Evolutionary conservation across 169 alveolate genomes (phyloP).

Genomic region (Babesia ovis): DNA sequence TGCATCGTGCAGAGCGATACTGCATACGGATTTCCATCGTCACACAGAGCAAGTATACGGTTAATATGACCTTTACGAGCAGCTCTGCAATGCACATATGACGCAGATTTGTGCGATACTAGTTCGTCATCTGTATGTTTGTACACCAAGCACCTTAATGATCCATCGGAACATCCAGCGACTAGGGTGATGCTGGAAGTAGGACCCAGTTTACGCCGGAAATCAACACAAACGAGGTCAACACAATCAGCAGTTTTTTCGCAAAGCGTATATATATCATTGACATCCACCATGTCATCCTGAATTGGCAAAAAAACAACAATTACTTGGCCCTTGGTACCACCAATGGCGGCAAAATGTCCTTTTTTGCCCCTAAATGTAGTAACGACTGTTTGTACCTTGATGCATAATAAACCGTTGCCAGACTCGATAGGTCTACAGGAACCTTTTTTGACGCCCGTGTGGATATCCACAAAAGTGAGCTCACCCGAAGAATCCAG

Average conservation of each 20-base stretch:
- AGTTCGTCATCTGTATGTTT: neutral
- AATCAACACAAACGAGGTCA: constrained; percentile 28
- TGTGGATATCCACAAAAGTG: neutral
- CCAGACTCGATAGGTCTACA: neutral
- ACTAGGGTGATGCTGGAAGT: constrained; percentile 29
- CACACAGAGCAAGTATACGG: constrained; percentile 12
- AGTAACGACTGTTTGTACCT: neutral
- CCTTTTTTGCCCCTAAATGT: neutral
- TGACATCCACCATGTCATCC: neutral
- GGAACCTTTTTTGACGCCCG: neutral
- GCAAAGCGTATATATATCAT: neutral
- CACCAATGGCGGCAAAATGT: constrained; percentile 10
- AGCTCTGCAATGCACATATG: constrained; percentile 46
- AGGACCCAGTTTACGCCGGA: constrained; percentile 15
- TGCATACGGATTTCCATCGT: constrained; percentile 35
- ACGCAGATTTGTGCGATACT: constrained; percentile 30
- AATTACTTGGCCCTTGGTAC: neutral
- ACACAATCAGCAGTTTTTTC: constrained; percentile 1
- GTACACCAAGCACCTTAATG: constrained; percentile 41
- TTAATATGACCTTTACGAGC: constrained; percentile 23
- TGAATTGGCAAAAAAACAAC: neutral
- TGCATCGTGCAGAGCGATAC: constrained; percentile 50
- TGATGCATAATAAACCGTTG: constrained; percentile 1
- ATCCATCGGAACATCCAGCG: constrained; percentile 61
- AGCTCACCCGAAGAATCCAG: constrained; percentile 1